Evolutionary conservation across 1,139 yeast genomes (phyloP), one percentile per base, ranked within the genome.

Genomic region (Yamadazyma sp.): DNA sequence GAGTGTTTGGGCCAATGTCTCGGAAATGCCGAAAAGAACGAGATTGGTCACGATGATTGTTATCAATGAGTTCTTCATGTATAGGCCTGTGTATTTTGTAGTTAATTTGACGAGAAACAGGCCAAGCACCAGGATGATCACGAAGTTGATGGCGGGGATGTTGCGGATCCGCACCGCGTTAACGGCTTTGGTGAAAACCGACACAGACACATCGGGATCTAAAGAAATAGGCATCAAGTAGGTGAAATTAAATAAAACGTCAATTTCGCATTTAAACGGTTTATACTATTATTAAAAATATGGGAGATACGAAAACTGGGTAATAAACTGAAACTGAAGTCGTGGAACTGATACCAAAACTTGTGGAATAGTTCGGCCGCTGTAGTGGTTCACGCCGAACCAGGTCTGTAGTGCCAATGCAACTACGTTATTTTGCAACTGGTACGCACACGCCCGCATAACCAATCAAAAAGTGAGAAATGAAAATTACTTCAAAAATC

Each of bases 41-140:
- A 86, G 65, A 54, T 90, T 90, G 1, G 97, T 82, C n/a, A 84
- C 78, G 40, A 87, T 77, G 34, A 90, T 86, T 4, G 97, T 89
- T 13, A 85, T 57, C 20, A 89, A 61, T 1, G 94, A 82, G 39
- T 80, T 80, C 44, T 67, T 71, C 51, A 76, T 74, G 57, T 89
- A 89, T 37, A 87, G 57, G n/a, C 67, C 70, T 36, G 80, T 80
- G 54, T 83, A 84, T 37, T 72, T 70, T 21, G 76, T 67, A 3
- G 86, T 77, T 34, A 81, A 63, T 44, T 70, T 75, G 39, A 73
- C 52, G 11, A 84, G 58, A 32, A 82, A 67, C 27, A 57, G 53
- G 2, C 78, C 73, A 48, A 83, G 69, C 0, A 76, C 52, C 1
- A 62, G 34, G 10, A 83, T 64, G 16, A 83, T 74, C 9, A 64